Base-by-base conservation (phyloP, 805 yeast species). In the Spathaspora girioi region DNA sequence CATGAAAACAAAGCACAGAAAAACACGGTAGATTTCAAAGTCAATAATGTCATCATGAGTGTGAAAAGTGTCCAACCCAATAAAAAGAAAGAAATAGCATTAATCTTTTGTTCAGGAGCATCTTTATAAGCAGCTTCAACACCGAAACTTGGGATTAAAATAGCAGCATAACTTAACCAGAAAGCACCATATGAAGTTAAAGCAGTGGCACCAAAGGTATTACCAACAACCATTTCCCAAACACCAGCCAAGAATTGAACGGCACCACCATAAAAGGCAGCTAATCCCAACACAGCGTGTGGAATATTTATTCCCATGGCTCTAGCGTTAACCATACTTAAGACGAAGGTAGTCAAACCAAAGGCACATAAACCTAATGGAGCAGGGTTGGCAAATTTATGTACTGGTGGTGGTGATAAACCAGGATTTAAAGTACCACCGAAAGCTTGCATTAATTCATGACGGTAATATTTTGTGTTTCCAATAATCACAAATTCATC, bases 141-240 rank as follows among this genome's bases (percentile, higher is more conserved):
- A 38, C 73, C 74, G 57, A 71, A 71, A 11, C 63, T 60, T 11
- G 60, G 54, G 35, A 68, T 47, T 31, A 61, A 51, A 47, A 71
- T 67, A 6, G 75, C 68, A 20, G 68, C 66, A 50, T 55, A 71
- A 31, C 68, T 50, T 27, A 68, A 58, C 76, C 76, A 71, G 55
- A 71, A 71, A 3, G 68, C 68, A 9, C 76, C 76, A 57, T 75
- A 84, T 3, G 86, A 79, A 43, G 80, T 63, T 46, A 85, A 72
- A 2, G 88, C 87, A n/a, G 84, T 77, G 54, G 81, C 87, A 71
- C 85, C 89, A 70, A 85, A 85, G 26, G 86, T 80, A 67, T 85
- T 84, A 47, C 82, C 87, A 42, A 79, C 63, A 10, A 80, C 79
- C 57, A 84, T 69, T 67, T 84, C 88, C 87, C 87, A 84, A 68